Percentiles rank a stretch among this genome's conserved stretches.
Conservation (phyloP, 306 rosid genomes). For the Oxytropis ochrocephala region DNA sequence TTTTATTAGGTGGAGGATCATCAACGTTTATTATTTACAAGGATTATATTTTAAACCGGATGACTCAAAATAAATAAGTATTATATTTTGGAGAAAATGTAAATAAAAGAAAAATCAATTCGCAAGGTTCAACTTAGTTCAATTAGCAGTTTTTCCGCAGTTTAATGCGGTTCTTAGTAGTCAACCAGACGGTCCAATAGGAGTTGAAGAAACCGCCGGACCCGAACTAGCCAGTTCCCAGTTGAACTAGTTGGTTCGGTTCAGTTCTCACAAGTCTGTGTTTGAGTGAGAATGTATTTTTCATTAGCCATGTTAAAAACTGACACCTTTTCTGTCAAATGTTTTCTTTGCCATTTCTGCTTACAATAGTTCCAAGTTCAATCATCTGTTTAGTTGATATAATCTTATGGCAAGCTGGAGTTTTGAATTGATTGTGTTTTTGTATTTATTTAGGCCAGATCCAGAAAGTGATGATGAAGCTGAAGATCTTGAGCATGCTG, state of each 20-base stretch:
- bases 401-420: conserved; percentile 8
- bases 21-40: background rate
- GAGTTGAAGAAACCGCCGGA: no score
- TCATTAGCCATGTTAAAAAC: background rate
- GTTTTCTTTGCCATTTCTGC: background rate
- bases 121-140: no score
- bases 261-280: background rate
- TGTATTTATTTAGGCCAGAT: conserved; percentile 59
- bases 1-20: background rate
- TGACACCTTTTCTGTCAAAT: background rate
- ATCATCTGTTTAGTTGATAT: background rate
- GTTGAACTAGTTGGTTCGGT: no score
- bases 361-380: background rate
- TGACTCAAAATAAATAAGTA: no score
- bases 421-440: conserved; percentile 13
- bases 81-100: no score
- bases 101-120: no score
- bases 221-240: no score
- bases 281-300: background rate
- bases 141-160: no score
- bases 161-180: no score
- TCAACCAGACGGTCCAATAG: no score
- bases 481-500: conserved; percentile 95
- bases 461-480: conserved; percentile 89
- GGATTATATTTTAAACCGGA: no score